Evolutionary conservation across 768 basidiomycete species (phyloP).

Genomic region (Tylopilus rubrobrunneus): DNA sequence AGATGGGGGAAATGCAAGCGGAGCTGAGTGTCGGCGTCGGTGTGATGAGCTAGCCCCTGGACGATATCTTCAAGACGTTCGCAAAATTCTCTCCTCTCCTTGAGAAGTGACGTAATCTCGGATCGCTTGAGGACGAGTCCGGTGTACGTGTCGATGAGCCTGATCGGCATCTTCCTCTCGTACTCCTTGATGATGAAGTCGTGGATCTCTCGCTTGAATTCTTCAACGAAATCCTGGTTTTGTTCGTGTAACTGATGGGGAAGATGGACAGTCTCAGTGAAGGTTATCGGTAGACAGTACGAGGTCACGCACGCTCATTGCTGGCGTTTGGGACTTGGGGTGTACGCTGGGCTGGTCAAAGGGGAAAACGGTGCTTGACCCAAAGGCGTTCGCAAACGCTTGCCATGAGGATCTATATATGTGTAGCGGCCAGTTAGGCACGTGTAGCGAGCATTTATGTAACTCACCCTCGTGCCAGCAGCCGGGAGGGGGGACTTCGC

Average conservation of each 20-base stretch:
- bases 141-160: conserved; percentile 25
- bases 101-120: conserved; percentile 17
- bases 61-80: conserved; percentile 6
- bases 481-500: background rate
- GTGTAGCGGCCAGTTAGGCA: background rate
- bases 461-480: too few relatives aligned
- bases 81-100: conserved; percentile 10
- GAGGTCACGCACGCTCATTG: conserved; percentile 7
- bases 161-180: conserved; percentile 19
- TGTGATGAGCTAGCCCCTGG: background rate
- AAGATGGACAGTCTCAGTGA: background rate
- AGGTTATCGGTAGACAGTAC: background rate
- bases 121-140: conserved; percentile 18
- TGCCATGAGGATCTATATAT: background rate
- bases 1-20: conserved; percentile 4
- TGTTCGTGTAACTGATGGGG: background rate
- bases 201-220: conserved; percentile 14
- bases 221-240: conserved; percentile 6
- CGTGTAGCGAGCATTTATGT: background rate
- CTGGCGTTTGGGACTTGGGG: background rate
- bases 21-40: background rate
- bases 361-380: background rate
- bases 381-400: background rate
- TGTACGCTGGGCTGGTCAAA: background rate
- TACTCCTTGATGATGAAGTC: conserved; percentile 14